A percentile compares a stretch with the other conserved stretches of the same genome.
These are phyloP conservation scores for Penicillium sp. DNA, from an alignment of 2,329 filamentous ascomycete species.

Conservation along the genomic window DNA sequence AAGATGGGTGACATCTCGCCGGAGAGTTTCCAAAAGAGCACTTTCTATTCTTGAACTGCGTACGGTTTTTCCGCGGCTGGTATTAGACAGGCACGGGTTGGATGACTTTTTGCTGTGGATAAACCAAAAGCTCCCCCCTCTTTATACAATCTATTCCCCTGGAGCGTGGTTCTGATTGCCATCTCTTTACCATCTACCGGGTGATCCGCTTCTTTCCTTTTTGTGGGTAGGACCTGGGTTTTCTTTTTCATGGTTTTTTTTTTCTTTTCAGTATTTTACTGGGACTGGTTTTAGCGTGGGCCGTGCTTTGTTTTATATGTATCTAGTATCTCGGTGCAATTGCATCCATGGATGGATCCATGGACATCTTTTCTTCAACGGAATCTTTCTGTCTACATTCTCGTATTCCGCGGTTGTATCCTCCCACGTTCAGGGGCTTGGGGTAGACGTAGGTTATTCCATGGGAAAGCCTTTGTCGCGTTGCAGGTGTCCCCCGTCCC, in stretches of 20 bases:
- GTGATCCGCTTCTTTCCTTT: neutral
- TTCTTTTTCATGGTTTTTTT: neutral
- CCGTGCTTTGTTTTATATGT: slow-evolving; percentile 16
- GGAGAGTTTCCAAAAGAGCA: slow-evolving; percentile 70
- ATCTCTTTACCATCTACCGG: neutral
- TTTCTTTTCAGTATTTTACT: slow-evolving; percentile 2
- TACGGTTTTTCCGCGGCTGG: neutral
- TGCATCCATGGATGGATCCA: neutral
- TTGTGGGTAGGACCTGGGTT: neutral
- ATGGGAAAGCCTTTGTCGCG: no score
- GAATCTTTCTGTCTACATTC: neutral
- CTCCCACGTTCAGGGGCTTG: no score
- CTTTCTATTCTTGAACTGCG: slow-evolving; percentile 59
- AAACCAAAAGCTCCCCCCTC: slow-evolving; percentile 2
- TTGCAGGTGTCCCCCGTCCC: no score
- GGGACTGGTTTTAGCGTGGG: slow-evolving; percentile 17
- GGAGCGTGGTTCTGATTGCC: neutral
- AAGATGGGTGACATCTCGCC: slow-evolving; percentile 64
- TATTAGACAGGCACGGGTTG: neutral
- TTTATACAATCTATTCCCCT: neutral
- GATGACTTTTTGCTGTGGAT: neutral
- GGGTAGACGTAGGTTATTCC: no score
- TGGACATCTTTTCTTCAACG: neutral
- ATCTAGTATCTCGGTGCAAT: slow-evolving; percentile 11
- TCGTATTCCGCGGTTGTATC: no score